Base-by-base conservation (phyloP, 768 basidiomycete species). In the Tylopilus rubrobrunneus region DNA sequence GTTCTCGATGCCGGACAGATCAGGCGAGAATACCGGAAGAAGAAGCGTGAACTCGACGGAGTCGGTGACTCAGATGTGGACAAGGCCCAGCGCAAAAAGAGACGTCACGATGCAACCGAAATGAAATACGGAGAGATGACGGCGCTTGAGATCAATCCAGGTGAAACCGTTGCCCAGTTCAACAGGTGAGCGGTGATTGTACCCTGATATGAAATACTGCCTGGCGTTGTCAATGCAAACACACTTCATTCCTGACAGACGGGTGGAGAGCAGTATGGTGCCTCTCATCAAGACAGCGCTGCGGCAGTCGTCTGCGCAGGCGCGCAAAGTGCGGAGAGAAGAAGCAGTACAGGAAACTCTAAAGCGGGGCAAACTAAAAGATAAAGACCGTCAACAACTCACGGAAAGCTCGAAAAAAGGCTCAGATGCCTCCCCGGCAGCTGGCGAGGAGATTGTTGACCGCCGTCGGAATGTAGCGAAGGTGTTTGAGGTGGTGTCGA, bases 91-190 rank as follows among this genome's bases (percentile, higher is more conserved):
- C 57, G 50, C 53, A 75, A 76, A 60, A 69, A 67, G 25, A 56
- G 51, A 27, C 65, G 65, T 62, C 62, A 49, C 21, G 67, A 64
- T 21, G 61, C 55, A 0, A 59, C 57, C 7, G 63, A 53, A 12
- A 56, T 48, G 29, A 59, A 41, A 37, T 56, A 52, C 55, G 54
- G 37, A 11, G 45, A 42, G 34, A 55, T 31, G 52, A 46, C 65
- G 66, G 61, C 66, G 58, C 63, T 85, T 39, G 72, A 62, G 44
- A 89, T 88, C 28, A 74, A 78, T 52, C 80, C 82, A 0, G 82
- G 85, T 42, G 89, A 92, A 67, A 84, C 87, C 1, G 76, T 91
- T 49, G 76, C 80, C 51, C 85, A 89, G 71, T 92, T 90, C 67
- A 86, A 89, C 67, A 75, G 81, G 89, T 89, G 60, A 48, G 80